A percentile compares a stretch with the other conserved stretches of the same genome.
These are phyloP conservation scores for Cucurbitaria berberidis DNA, from an alignment of 2,329 filamentous ascomycete species.

Conservation along the genomic window DNA sequence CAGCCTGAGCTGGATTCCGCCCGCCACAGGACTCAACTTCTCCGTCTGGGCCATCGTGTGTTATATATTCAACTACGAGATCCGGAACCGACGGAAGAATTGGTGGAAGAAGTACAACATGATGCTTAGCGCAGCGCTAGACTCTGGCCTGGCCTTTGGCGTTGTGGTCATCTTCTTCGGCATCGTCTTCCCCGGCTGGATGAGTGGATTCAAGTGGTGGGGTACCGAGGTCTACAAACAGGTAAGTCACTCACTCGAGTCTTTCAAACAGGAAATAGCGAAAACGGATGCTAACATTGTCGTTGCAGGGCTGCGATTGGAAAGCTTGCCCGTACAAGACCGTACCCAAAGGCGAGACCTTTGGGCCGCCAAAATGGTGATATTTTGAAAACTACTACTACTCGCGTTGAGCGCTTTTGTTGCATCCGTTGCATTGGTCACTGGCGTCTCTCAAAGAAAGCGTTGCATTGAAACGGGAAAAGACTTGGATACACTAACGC, in stretches of 20 bases:
- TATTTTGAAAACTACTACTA: constrained; percentile 1
- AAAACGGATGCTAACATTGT: constrained; percentile 9
- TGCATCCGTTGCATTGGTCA: neutral
- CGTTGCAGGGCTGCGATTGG: constrained; percentile 75
- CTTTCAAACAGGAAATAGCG: neutral
- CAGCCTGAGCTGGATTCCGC: constrained; percentile 83
- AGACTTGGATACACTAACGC: neutral
- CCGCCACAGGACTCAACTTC: constrained; percentile 82
- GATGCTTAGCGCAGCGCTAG: constrained; percentile 82
- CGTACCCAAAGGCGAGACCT: constrained; percentile 52
- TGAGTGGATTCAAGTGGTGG: constrained; percentile 81
- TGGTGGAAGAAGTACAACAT: constrained; percentile 96
- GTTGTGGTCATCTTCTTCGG: constrained; percentile 86
- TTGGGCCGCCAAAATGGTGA: constrained; percentile 44
- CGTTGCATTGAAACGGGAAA: neutral
- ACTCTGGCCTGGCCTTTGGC: constrained; percentile 81
- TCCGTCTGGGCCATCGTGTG: constrained; percentile 86
- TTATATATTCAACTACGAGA: constrained; percentile 80
- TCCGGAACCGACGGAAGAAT: constrained; percentile 70
- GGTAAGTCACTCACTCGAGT: constrained; percentile 36
- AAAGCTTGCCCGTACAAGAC: constrained; percentile 74
- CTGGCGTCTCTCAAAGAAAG: neutral
- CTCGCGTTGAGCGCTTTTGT: constrained; percentile 5
- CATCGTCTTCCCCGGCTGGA: constrained; percentile 80
- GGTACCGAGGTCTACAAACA: constrained; percentile 84